Evolutionary conservation across 495 filamentous ascomycete species (phyloP).

Genomic region (Hypoxylon perforatum): DNA sequence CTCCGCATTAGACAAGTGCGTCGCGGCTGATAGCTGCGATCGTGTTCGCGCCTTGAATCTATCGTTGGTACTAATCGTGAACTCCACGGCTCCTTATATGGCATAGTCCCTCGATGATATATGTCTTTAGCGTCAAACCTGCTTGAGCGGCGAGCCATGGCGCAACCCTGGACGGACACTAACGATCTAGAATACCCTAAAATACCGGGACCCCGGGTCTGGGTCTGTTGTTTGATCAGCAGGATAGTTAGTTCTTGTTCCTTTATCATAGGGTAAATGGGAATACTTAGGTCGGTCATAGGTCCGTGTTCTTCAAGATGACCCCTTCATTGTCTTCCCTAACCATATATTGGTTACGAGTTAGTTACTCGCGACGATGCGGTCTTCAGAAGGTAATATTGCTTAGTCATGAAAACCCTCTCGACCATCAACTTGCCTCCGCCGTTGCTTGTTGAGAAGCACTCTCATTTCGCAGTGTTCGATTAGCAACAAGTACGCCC

Average conservation of each 20-base stretch:
- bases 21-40: not conserved
- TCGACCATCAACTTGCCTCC: no score
- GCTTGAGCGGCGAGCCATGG: slow-evolving; percentile 2
- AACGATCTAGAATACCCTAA: not conserved
- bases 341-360: not conserved
- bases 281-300: not conserved
- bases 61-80: not conserved
- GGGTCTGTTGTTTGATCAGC: not conserved
- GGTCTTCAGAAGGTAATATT: not conserved
- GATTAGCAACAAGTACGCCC: not conserved
- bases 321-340: not conserved
- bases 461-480: not conserved
- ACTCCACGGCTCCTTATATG: not conserved
- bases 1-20: not conserved
- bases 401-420: not conserved
- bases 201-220: not conserved
- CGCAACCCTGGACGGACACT: not conserved
- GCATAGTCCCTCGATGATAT: not conserved
- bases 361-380: no score
- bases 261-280: not conserved
- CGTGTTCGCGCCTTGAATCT: not conserved
- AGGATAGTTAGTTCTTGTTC: no score
- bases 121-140: slow-evolving; percentile 1
- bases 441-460: no score
- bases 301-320: not conserved